Evolutionary conservation across 2,329 filamentous ascomycete species (phyloP).

Genomic region (Neofusicoccum sp.): DNA sequence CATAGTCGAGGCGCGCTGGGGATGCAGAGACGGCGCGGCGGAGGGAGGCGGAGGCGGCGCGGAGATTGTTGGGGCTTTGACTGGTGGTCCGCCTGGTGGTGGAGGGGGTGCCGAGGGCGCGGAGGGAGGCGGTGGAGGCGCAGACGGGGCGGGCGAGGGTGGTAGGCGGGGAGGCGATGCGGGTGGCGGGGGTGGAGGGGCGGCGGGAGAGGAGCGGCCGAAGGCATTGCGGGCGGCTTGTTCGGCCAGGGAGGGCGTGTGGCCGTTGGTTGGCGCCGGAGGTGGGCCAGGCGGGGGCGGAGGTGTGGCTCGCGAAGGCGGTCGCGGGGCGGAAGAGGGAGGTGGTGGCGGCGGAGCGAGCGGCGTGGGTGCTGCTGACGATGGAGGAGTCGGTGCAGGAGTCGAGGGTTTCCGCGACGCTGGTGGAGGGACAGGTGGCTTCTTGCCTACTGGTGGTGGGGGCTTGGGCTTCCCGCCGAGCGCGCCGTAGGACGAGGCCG

Average conservation of each 20-base stretch:
- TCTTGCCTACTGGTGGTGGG: slow-evolving; percentile 76
- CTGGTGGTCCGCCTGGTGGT: slow-evolving; percentile 22
- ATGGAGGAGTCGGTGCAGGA: slow-evolving; percentile 39
- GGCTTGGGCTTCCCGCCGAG: slow-evolving; percentile 58
- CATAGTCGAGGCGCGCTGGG: slow-evolving; percentile 55
- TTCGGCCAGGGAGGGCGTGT: slow-evolving; percentile 42
- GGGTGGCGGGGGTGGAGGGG: slow-evolving; percentile 38
- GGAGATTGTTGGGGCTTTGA: slow-evolving; percentile 29
- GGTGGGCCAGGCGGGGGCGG: slow-evolving; percentile 37
- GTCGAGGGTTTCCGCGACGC: slow-evolving; percentile 58
- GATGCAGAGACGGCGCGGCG: slow-evolving; percentile 34
- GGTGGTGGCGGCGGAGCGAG: slow-evolving; percentile 55
- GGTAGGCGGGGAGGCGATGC: slow-evolving; percentile 31
- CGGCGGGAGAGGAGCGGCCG: slow-evolving; percentile 40
- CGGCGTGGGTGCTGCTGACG: slow-evolving; percentile 44
- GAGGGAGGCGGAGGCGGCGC: slow-evolving; percentile 32
- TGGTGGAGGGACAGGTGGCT: slow-evolving; percentile 60
- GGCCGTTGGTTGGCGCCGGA: slow-evolving; percentile 27
- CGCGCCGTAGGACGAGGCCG: slow-evolving; percentile 53
- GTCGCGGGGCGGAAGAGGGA: slow-evolving; percentile 47
- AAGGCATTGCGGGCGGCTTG: slow-evolving; percentile 61
- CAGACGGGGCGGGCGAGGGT: slow-evolving; percentile 32
- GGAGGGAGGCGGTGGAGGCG: slow-evolving; percentile 33
- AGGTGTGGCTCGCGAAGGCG: slow-evolving; percentile 48
- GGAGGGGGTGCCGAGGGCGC: slow-evolving; percentile 31